Evolutionary conservation across 352 stramenopile genomes (phyloP).

Genomic region (Pilasporangium apinafurcum): DNA sequence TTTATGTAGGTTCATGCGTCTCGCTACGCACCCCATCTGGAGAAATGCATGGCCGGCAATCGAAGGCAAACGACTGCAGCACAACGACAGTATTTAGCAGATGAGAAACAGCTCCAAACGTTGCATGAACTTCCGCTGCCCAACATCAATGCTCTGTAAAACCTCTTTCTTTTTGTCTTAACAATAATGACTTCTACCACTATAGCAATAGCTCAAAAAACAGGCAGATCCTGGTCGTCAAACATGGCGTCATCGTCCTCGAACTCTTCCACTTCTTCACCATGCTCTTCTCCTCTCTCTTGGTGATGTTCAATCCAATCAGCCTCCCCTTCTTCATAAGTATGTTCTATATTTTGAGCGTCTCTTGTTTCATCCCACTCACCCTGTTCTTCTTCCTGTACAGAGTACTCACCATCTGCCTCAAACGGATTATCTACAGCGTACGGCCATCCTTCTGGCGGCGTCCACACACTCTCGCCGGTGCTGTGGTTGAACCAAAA

Average conservation of each 20-base stretch:
- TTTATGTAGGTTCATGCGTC: conserved; percentile 72
- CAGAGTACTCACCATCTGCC: conserved; percentile 12
- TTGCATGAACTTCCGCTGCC: not conserved
- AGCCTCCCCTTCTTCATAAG: conserved; percentile 1
- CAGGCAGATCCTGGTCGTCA: conserved; percentile 40
- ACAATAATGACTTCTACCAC: not conserved
- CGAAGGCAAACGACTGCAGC: conserved; percentile 23
- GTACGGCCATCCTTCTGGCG: conserved; percentile 70
- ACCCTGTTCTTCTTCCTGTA: conserved; percentile 8
- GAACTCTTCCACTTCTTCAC: conserved; percentile 10
- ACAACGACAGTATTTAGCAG: not conserved
- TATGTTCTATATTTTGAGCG: not conserved
- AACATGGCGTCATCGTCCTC: conserved; percentile 56
- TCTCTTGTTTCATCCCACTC: conserved; percentile 10
- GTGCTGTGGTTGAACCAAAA: conserved; percentile 87
- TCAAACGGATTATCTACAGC: conserved; percentile 63
- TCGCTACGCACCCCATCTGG: conserved; percentile 60
- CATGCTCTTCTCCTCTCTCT: conserved; percentile 3
- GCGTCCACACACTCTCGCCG: conserved; percentile 72
- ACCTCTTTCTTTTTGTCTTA: not conserved
- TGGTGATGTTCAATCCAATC: not conserved
- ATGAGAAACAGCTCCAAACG: not conserved
- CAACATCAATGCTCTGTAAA: not conserved
- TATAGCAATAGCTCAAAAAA: conserved; percentile 22
- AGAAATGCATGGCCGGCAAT: conserved; percentile 64